Conservation (phyloP, 2,329 filamentous ascomycete species). For the Trichoderma sp. region DNA sequence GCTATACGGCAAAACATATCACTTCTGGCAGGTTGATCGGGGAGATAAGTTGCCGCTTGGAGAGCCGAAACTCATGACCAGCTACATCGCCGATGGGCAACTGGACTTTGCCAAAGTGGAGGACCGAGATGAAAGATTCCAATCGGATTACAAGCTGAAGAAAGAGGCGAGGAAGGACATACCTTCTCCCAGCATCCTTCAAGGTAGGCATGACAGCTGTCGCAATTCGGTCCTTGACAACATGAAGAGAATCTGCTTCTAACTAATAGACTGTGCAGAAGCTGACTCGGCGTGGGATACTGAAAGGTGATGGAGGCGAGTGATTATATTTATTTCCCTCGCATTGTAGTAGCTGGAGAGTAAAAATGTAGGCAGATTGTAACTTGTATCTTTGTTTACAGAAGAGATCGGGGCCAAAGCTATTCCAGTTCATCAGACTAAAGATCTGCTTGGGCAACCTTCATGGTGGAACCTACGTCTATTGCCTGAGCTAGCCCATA, state of each 20-base stretch:
- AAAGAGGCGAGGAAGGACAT: conserved; percentile 43
- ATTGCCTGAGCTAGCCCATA: no score
- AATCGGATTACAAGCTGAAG: conserved; percentile 51
- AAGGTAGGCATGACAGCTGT: neutral
- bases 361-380: neutral
- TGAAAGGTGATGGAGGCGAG: neutral
- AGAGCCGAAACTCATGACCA: conserved; percentile 59
- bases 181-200: neutral
- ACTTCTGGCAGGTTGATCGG: conserved; percentile 83
- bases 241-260: neutral
- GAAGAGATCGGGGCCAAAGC: neutral
- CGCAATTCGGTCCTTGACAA: neutral
- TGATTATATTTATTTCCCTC: no score
- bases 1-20: conserved; percentile 82
- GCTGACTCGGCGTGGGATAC: neutral
- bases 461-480: neutral
- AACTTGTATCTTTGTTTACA: neutral
- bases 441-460: no score
- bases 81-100: conserved; percentile 54
- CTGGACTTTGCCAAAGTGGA: conserved; percentile 52
- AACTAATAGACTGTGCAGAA: neutral
- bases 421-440: neutral
- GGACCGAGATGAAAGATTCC: conserved; percentile 52
- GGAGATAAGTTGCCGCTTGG: conserved; percentile 64
- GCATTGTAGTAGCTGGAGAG: neutral